Base-by-base conservation (phyloP, 2,329 filamentous ascomycete species). In the Ceratocystis ficicola region DNA sequence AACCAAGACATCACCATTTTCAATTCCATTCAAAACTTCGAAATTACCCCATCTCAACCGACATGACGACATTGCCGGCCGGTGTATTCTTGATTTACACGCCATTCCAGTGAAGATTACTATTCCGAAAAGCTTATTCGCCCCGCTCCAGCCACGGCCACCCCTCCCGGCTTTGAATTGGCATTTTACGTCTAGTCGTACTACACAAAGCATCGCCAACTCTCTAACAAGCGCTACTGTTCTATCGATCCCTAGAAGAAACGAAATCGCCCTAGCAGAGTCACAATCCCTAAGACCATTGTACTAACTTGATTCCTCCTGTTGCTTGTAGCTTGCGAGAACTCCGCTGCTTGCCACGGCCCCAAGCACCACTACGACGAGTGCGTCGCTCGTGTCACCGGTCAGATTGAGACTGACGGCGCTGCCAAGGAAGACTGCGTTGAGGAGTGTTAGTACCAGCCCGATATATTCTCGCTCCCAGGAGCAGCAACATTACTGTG, bases 281-380 rank as follows among this genome's bases (percentile, higher is more conserved):
- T 10, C 8, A 36, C 8, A 10, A 36, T 20, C 41, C 22, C 32
- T 0, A 59, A 41, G 30, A 22, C n/a, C 25, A 20, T 41, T 44
- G 25, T 62, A 50, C 61, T 68, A 64, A 66, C 67, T 17, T 44
- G 10, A 7, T 12, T 44, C 12, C 2, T 48, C 63, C 63, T 72
- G 71, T 77, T 97, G 94, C 96, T 63, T 72, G 71, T 77, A 97
- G 94, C 96, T 75, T 99, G 94, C 84, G 84, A 85, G 78, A 85
- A 93, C 77, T 91, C 91, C 70, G 83, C 87, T 77, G 81, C 89
- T 77, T 99, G 94, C 80, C 82, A 87, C 69, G 86, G 88, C 68
- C 84, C 85, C 75, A 99, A 97, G 86, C 93, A 97, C 83, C 94
- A 99, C 84, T 97, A 88, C 77, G 93, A 97, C 71, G 90, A 96